phyloP scores from a whole-genome alignment of 2,329 filamentous ascomycete species.

The Fusarium sp. region DNA sequence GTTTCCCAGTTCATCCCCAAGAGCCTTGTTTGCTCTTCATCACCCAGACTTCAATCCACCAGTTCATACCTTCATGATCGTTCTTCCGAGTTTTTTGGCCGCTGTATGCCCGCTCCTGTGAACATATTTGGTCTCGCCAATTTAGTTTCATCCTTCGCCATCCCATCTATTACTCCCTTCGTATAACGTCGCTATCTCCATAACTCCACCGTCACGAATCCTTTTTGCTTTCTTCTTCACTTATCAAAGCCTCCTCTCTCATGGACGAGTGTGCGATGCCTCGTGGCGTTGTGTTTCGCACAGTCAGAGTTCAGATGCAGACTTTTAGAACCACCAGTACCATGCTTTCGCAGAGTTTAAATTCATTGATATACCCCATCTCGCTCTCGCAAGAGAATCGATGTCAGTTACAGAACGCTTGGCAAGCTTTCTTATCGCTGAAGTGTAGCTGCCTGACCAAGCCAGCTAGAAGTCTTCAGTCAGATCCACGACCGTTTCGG shows the following conservation, averaged over 20 bases:
- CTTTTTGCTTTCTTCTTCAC: accelerated
- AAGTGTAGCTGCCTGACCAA: accelerated
- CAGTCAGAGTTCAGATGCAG: accelerated
- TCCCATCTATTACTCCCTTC: accelerated
- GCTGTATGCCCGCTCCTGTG: accelerated
- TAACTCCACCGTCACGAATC: accelerated
- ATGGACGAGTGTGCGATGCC: accelerated
- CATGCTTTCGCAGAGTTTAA: accelerated
- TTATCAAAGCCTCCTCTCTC: accelerated
- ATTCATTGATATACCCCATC: accelerated
- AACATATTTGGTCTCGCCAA: accelerated
- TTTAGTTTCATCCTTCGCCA: neutral
- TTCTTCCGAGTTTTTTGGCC: accelerated
- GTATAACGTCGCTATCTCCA: accelerated
- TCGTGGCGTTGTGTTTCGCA: accelerated
- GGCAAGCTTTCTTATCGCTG: no score
- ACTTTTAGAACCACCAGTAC: accelerated
- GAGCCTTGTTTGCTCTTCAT: accelerated
- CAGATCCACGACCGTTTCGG: accelerated
- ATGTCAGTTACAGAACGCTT: no score
- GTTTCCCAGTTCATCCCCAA: accelerated
- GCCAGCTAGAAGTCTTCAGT: accelerated
- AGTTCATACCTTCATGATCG: accelerated
- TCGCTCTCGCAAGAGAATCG: no score
- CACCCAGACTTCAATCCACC: accelerated